Percentiles rank a stretch among this genome's conserved stretches.
phyloP scores from a whole-genome alignment of 1,284 basidiomycete genomes.

The Pseudozyma tsukubaensis region DNA sequence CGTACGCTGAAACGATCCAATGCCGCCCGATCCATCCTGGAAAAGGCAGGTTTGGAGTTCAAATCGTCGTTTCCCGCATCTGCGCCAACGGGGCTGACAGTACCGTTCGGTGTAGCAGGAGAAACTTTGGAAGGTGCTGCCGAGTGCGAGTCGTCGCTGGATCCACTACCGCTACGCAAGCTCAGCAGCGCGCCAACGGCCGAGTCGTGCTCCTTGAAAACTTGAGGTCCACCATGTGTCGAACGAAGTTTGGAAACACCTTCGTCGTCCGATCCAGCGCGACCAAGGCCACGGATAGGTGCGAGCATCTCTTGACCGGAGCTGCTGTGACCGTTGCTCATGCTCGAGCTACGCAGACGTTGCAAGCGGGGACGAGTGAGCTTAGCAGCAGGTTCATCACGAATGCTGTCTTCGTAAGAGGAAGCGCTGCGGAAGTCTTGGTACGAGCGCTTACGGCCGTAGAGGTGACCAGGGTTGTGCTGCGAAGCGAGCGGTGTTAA shows the following conservation, averaged over 20 bases:
- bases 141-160: slow-evolving; percentile 34
- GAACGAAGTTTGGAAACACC: slow-evolving; percentile 41
- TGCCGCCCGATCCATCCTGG: slow-evolving; percentile 38
- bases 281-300: slow-evolving; percentile 28
- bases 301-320: slow-evolving; percentile 23
- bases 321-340: slow-evolving; percentile 20
- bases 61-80: slow-evolving; percentile 17
- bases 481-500: neutral
- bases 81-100: slow-evolving; percentile 1
- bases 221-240: slow-evolving; percentile 17
- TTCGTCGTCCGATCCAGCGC: slow-evolving; percentile 40
- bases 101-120: slow-evolving; percentile 11
- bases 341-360: slow-evolving; percentile 47
- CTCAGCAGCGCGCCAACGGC: slow-evolving; percentile 48
- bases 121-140: slow-evolving; percentile 4
- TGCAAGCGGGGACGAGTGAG: slow-evolving; percentile 28
- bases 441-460: slow-evolving; percentile 41
- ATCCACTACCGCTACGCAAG: slow-evolving; percentile 41
- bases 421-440: slow-evolving; percentile 26
- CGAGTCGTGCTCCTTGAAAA: slow-evolving; percentile 39
- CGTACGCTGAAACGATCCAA: slow-evolving; percentile 45
- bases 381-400: slow-evolving; percentile 11
- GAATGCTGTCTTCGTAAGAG: slow-evolving; percentile 3
- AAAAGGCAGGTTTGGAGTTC: slow-evolving; percentile 25
- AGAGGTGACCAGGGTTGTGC: slow-evolving; percentile 15